A percentile compares a stretch with the other conserved stretches of the same genome.
phyloP scores from a whole-genome alignment of 306 rosid species.

The Acacia confusa region DNA sequence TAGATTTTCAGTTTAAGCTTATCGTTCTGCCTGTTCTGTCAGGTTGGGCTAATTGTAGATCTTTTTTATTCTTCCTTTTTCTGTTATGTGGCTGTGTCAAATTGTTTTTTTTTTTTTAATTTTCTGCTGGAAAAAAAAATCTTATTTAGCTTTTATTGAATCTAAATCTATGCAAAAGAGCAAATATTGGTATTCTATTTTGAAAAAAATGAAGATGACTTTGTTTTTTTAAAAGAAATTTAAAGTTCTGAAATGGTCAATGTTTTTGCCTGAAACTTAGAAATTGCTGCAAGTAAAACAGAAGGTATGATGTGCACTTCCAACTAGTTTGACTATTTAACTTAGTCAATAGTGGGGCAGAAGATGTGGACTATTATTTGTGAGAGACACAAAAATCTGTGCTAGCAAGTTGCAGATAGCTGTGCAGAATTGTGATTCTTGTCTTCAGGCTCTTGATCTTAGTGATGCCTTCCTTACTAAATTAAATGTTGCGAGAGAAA shows the following conservation, averaged over 20 bases:
- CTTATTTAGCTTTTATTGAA: neutral
- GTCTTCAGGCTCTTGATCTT: slow-evolving; percentile 59
- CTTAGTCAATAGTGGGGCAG: neutral
- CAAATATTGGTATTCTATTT: neutral
- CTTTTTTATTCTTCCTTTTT: slow-evolving; percentile 3
- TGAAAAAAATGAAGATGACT: neutral
- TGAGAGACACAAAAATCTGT: neutral
- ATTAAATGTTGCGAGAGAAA: slow-evolving; percentile 57
- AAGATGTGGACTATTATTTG: slow-evolving; percentile 12
- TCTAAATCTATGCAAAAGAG: slow-evolving; percentile 22
- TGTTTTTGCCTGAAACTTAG: neutral
- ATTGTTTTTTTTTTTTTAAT: neutral
- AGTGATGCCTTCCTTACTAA: slow-evolving; percentile 54
- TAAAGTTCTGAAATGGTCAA: neutral
- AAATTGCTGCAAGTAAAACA: neutral
- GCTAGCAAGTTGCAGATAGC: slow-evolving; percentile 6
- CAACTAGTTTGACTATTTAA: slow-evolving; percentile 1
- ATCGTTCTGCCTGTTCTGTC: slow-evolving; percentile 2
- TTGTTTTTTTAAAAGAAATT: neutral
- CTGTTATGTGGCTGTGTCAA: neutral
- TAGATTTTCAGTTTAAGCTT: neutral
- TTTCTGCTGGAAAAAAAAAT: neutral
- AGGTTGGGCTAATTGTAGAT: slow-evolving; percentile 41
- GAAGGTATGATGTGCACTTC: neutral
- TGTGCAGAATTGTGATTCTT: slow-evolving; percentile 14